Base-by-base conservation (phyloP, 371 early-diverging fungal genomes). In the Zychaea mexicana region DNA sequence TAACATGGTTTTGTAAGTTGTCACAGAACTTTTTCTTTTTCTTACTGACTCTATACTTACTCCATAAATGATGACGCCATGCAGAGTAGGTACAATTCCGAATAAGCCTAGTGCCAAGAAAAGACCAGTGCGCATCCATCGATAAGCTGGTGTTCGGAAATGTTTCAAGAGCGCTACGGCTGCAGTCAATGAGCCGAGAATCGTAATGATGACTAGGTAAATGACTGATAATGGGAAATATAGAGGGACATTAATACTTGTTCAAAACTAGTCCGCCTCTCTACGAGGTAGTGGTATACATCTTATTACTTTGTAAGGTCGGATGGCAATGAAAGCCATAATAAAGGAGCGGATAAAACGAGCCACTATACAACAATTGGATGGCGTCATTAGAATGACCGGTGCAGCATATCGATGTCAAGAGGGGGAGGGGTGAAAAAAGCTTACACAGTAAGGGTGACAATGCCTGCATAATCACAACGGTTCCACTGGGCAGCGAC, bases 381-480 rank as follows among this genome's bases (percentile, higher is more conserved):
- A n/a, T n/a, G n/a, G n/a, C n/a, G n/a, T n/a, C n/a, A n/a, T n/a
- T n/a, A n/a, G n/a, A n/a, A n/a, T n/a, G n/a, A n/a, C n/a, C n/a
- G n/a, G n/a, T n/a, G n/a, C n/a, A n/a, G n/a, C n/a, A n/a, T n/a
- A n/a, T n/a, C n/a, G 26, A 22, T 53, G 3, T n/a, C 47, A 24
- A 17, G 19, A 46, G 62, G 10, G 4, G 59, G 53, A 5, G 31
- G 32, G 26, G 30, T 46, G 39, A 45, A 54, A 28, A 12, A 52
- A n/a, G 19, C 85, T 72, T 82, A 89, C 90, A 91, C 85, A 67
- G 93, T 94, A 61, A 95, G 79, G 31, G 85, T 78, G 27, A 93
- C 90, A 65, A 97, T 97, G 33, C 97, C 97, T 42, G 93, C 89
- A 86, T 95, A 97, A 75, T 97, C 97, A 61, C 93, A 93, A 60